Conservation (phyloP, 768 basidiomycete genomes). For the Sutorius australiensis region DNA sequence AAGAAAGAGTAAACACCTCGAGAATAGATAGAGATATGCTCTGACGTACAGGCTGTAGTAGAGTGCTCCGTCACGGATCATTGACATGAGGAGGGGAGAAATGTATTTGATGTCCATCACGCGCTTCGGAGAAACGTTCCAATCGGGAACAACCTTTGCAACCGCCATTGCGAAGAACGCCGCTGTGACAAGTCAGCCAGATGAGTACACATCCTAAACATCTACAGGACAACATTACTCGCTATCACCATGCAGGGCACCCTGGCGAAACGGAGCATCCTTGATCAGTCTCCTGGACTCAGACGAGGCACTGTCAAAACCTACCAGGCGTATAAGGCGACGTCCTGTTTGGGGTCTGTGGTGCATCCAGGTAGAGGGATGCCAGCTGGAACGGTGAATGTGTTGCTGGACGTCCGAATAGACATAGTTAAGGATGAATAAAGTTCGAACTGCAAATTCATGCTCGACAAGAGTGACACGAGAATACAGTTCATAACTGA, state of each 20-base stretch:
- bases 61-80: conserved; percentile 5
- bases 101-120: background rate
- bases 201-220: background rate
- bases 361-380: background rate
- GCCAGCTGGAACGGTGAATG: background rate
- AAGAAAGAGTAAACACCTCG: background rate
- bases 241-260: conserved; percentile 5
- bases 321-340: background rate
- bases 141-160: background rate
- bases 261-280: background rate
- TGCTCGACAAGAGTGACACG: background rate
- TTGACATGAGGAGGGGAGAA: conserved; percentile 1
- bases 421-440: background rate
- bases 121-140: background rate
- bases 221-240: background rate
- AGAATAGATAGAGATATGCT: background rate
- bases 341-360: background rate
- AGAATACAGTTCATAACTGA: background rate
- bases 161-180: conserved; percentile 4
- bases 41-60: conserved; percentile 1
- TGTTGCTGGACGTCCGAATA: background rate
- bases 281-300: background rate
- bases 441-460: conserved; percentile 1
- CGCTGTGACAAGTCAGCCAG: background rate
- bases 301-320: background rate